phyloP scores from a whole-genome alignment of 2,329 filamentous ascomycete species.

The Aspergillus fijiensis region DNA sequence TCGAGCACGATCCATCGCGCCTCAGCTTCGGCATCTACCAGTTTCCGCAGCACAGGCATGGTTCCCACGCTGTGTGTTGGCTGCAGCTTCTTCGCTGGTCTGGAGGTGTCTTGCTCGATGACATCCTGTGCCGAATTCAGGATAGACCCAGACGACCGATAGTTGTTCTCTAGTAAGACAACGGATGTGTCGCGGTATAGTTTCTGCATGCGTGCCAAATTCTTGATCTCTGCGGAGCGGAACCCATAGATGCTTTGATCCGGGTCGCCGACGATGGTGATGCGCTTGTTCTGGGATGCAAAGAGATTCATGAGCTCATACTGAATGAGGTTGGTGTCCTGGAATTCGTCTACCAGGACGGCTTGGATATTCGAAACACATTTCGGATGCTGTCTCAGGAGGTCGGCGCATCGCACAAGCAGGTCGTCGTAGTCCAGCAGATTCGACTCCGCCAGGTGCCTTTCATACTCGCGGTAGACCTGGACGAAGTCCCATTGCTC shows the following conservation, averaged over 20 bases:
- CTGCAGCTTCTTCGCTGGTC: conserved; percentile 76
- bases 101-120: conserved; percentile 82
- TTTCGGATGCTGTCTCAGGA: conserved; percentile 69
- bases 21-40: conserved; percentile 70
- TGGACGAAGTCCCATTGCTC: conserved; percentile 66
- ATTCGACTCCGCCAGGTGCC: conserved; percentile 71
- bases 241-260: conserved; percentile 99
- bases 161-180: conserved; percentile 88
- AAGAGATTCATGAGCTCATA: conserved; percentile 92
- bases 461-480: conserved; percentile 74
- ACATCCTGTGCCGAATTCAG: conserved; percentile 76
- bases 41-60: conserved; percentile 73
- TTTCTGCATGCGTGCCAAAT: conserved; percentile 73
- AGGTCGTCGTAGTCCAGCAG: conserved; percentile 94
- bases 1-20: conserved; percentile 87
- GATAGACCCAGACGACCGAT: conserved; percentile 85
- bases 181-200: conserved; percentile 78
- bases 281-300: conserved; percentile 68
- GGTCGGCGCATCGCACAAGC: conserved; percentile 75
- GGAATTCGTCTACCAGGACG: conserved; percentile 94
- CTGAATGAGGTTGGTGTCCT: conserved; percentile 93
- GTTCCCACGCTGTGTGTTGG: conserved; percentile 79
- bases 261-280: conserved; percentile 93
- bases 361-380: conserved; percentile 89
- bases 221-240: conserved; percentile 87